These are phyloP conservation scores for Boeremia exigua DNA, from an alignment of 2,329 filamentous ascomycete genomes.

Conservation along the genomic window DNA sequence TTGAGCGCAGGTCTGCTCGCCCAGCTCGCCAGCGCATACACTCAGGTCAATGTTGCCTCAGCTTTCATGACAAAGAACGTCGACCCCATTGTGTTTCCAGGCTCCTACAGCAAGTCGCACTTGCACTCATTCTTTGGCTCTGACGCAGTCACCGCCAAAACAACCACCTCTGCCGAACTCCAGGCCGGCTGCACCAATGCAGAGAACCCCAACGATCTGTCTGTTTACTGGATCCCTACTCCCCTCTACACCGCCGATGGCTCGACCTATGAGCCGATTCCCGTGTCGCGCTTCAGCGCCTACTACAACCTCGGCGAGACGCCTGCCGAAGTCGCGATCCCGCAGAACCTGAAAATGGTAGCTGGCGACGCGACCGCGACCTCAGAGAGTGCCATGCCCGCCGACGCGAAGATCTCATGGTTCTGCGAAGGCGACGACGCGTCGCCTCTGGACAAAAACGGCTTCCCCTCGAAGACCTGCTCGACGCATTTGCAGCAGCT, in stretches of 20 bases:
- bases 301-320: slow-evolving; percentile 55
- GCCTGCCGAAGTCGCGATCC: slow-evolving; percentile 54
- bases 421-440: slow-evolving; percentile 35
- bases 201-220: slow-evolving; percentile 57
- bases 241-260: slow-evolving; percentile 47
- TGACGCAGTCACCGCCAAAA: slow-evolving; percentile 50
- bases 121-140: slow-evolving; percentile 56
- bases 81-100: slow-evolving; percentile 53
- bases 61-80: slow-evolving; percentile 56
- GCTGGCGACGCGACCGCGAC: slow-evolving; percentile 51
- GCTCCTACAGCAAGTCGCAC: slow-evolving; percentile 49
- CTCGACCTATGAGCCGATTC: slow-evolving; percentile 43
- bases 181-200: slow-evolving; percentile 54
- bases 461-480: slow-evolving; percentile 48
- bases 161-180: slow-evolving; percentile 48
- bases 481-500: slow-evolving; percentile 54
- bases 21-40: slow-evolving; percentile 41
- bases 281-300: slow-evolving; percentile 51
- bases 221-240: slow-evolving; percentile 56
- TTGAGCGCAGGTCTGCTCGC: slow-evolving; percentile 35
- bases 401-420: slow-evolving; percentile 34
- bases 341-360: slow-evolving; percentile 52
- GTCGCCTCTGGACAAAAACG: slow-evolving; percentile 29
- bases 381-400: slow-evolving; percentile 24
- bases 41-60: slow-evolving; percentile 39